These are phyloP conservation scores for Phytophthora foliorum DNA, from an alignment of 352 stramenopile genomes.

Conservation along the genomic window DNA sequence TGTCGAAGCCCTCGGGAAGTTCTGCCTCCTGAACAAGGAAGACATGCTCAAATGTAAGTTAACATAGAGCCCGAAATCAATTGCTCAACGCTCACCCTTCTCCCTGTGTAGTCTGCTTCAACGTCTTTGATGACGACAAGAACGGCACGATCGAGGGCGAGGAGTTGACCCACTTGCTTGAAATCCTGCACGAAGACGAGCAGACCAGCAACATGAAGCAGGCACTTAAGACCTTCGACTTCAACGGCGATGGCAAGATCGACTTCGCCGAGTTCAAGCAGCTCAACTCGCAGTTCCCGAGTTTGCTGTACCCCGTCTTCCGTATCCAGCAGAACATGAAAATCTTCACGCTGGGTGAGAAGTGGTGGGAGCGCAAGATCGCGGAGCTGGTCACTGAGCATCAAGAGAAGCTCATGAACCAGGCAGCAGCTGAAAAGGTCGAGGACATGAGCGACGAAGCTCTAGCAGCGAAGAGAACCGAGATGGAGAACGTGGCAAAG, in stretches of 20 bases:
- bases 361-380: conserved; percentile 74
- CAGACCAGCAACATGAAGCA: conserved; percentile 79
- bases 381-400: conserved; percentile 59
- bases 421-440: conserved; percentile 39
- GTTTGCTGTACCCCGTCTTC: conserved; percentile 72
- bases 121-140: conserved; percentile 77
- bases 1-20: conserved; percentile 79
- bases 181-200: conserved; percentile 73
- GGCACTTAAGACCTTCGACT: conserved; percentile 71
- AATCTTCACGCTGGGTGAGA: conserved; percentile 68
- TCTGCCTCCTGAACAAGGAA: conserved; percentile 78
- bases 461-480: conserved; percentile 39
- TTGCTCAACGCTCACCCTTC: not conserved
- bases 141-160: conserved; percentile 79
- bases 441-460: conserved; percentile 45
- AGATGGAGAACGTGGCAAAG: conserved; percentile 39
- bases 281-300: conserved; percentile 71
- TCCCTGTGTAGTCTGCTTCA: conserved; percentile 68
- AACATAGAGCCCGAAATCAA: not conserved
- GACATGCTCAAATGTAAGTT: conserved; percentile 77
- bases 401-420: conserved; percentile 47
- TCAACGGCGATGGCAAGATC: conserved; percentile 77
- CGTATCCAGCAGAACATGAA: conserved; percentile 84
- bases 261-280: conserved; percentile 79
- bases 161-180: conserved; percentile 68